Conservation (phyloP, 495 filamentous ascomycete genomes). For the Hypoxylon perforatum region DNA sequence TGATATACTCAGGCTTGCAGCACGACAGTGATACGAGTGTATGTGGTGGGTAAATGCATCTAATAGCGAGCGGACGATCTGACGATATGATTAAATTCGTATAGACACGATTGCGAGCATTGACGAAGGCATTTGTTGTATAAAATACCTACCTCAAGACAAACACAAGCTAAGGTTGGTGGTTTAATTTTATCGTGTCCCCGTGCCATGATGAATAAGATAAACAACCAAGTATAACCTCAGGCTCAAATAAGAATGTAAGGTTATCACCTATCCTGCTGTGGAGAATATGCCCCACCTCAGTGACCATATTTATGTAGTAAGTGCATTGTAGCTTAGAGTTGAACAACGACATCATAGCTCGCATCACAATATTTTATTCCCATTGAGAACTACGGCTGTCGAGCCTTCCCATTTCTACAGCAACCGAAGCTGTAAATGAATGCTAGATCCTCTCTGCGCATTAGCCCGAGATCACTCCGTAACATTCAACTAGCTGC, state of each 20-base stretch:
- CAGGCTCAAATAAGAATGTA: slow-evolving; percentile 31
- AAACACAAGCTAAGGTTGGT: too few relatives aligned
- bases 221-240: slow-evolving; percentile 9
- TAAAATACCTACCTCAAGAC: neutral
- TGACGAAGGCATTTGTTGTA: neutral
- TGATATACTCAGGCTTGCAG: too few relatives aligned
- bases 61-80: too few relatives aligned
- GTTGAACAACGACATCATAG: slow-evolving; percentile 5
- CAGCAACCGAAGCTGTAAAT: slow-evolving; percentile 19
- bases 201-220: slow-evolving; percentile 1
- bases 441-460: slow-evolving; percentile 14
- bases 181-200: neutral
- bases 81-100: too few relatives aligned
- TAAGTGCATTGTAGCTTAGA: too few relatives aligned
- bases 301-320: too few relatives aligned
- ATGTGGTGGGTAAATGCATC: too few relatives aligned
- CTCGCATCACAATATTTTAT: neutral
- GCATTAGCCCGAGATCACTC: slow-evolving; percentile 5
- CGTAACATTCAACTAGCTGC: slow-evolving; percentile 13
- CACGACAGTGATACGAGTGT: too few relatives aligned
- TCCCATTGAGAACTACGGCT: neutral
- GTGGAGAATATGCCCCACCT: too few relatives aligned
- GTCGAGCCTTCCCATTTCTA: neutral
- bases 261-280: slow-evolving; percentile 12
- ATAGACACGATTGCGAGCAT: too few relatives aligned